Evolutionary conservation across 2,329 filamentous ascomycete species (phyloP).

Genomic region (Laburnicola sp.): DNA sequence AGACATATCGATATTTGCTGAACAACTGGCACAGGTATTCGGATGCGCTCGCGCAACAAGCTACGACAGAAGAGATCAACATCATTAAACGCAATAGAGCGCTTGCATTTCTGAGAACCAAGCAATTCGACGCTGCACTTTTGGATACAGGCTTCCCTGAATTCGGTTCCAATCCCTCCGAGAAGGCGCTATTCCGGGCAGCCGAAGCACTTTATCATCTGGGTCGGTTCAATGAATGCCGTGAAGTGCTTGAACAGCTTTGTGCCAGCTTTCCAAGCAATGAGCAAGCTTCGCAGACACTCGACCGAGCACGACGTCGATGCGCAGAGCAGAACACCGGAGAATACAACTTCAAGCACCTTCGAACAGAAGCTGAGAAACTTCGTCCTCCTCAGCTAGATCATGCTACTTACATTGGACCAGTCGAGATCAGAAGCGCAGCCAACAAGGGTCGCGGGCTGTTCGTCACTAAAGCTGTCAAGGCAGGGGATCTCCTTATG

Average conservation of each 20-base stretch:
- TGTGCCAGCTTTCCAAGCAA: conserved; percentile 26
- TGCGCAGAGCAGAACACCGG: conserved; percentile 45
- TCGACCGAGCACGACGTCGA: conserved; percentile 23
- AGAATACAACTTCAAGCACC: conserved; percentile 36
- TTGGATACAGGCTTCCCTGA: conserved; percentile 29
- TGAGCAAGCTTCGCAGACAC: conserved; percentile 31
- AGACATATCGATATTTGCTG: not conserved
- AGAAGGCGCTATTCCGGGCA: conserved; percentile 52
- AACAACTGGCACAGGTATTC: conserved; percentile 51
- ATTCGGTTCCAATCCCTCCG: conserved; percentile 19
- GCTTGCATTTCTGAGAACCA: conserved; percentile 38
- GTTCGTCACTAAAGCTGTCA: conserved; percentile 54
- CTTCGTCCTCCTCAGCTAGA: conserved; percentile 49
- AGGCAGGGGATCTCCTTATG: conserved; percentile 21
- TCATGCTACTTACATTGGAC: conserved; percentile 51
- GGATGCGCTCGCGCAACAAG: conserved; percentile 35
- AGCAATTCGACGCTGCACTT: conserved; percentile 44
- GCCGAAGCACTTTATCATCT: conserved; percentile 52
- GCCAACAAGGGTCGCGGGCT: conserved; percentile 52
- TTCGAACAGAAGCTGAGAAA: conserved; percentile 48
- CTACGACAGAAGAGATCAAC: conserved; percentile 38
- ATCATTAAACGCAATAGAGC: conserved; percentile 43
- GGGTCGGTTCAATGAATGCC: conserved; percentile 40
- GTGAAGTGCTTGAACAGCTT: conserved; percentile 41
- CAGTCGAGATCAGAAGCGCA: conserved; percentile 48